These are phyloP conservation scores for Cutaneotrichosporon sp. DNA, from an alignment of 1,284 basidiomycete species.

Conservation along the genomic window DNA sequence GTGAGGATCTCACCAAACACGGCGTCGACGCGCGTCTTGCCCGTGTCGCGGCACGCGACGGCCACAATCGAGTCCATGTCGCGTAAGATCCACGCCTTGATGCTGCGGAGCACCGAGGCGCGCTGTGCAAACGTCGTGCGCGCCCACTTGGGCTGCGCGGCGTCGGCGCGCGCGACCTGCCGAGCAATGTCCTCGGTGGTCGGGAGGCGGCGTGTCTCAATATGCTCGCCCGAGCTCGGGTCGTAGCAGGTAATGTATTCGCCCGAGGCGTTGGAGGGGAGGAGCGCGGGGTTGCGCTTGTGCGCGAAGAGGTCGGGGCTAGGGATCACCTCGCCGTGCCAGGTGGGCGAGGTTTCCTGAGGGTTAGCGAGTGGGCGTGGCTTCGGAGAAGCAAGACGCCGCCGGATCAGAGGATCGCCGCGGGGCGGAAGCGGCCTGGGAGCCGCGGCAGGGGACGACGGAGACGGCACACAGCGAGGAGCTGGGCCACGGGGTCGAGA, in stretches of 20 bases:
- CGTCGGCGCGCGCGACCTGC: conserved; percentile 68
- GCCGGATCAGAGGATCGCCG: no score
- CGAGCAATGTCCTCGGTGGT: conserved; percentile 63
- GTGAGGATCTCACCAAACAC: conserved; percentile 86
- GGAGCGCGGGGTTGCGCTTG: conserved; percentile 30
- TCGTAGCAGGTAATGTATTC: conserved; percentile 84
- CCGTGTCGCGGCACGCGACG: conserved; percentile 92
- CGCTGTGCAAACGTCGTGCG: conserved; percentile 74
- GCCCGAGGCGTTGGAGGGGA: conserved; percentile 21
- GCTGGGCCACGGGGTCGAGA: conserved; percentile 4
- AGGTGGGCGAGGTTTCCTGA: conserved; percentile 31
- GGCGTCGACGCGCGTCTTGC: conserved; percentile 91
- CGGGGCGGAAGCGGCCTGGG: no score
- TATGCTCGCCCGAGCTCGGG: conserved; percentile 72
- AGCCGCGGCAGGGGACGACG: background rate
- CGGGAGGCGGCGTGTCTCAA: conserved; percentile 62
- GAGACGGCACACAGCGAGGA: no score
- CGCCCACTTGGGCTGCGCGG: conserved; percentile 71
- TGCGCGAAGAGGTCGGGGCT: conserved; percentile 38
- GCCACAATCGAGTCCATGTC: conserved; percentile 73
- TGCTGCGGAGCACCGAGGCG: conserved; percentile 74
- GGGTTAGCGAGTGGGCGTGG: conserved; percentile 8
- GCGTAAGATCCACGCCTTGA: conserved; percentile 86
- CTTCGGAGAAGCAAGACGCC: background rate
- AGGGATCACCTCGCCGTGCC: conserved; percentile 34